Conservation (phyloP, 2,329 filamentous ascomycete species). For the Sporothrix protearum region DNA sequence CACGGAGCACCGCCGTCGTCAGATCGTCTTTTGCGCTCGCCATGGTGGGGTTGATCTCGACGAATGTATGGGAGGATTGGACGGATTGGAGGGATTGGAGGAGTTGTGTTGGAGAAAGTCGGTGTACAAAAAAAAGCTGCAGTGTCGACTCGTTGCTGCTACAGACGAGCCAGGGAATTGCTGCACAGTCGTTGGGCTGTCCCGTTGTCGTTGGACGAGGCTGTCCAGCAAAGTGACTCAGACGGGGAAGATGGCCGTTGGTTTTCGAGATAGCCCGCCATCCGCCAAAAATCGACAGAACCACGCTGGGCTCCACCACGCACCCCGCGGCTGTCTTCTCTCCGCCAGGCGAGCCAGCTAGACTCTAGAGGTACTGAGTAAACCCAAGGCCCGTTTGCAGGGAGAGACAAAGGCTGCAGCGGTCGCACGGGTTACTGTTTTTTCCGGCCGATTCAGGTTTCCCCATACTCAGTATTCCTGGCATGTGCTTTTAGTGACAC, state of each 20-base stretch:
- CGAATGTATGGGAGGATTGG: neutral
- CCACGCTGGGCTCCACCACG: neutral
- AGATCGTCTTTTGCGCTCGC: slow-evolving; percentile 51
- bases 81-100: neutral
- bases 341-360: slow-evolving; percentile 7
- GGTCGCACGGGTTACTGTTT: slow-evolving; percentile 20
- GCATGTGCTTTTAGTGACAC: neutral
- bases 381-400: neutral
- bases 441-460: slow-evolving; percentile 19
- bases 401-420: neutral
- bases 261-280: slow-evolving; percentile 21
- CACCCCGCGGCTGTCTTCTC: neutral
- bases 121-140: neutral
- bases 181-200: neutral
- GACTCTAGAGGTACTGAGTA: too few species aligned
- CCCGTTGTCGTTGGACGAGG: neutral
- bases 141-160: neutral
- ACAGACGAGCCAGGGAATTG: neutral
- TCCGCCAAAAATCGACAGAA: slow-evolving; percentile 16
- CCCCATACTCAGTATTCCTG: neutral
- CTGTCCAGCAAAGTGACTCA: slow-evolving; percentile 20
- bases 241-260: neutral
- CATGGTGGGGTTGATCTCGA: slow-evolving; percentile 17
- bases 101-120: neutral
- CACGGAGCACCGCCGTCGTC: slow-evolving; percentile 61